Percentiles rank a stretch among this genome's conserved stretches.
Evolutionary conservation across 129 eudicot genomes (phyloP).

Genomic region (Escallonia herrerae): DNA sequence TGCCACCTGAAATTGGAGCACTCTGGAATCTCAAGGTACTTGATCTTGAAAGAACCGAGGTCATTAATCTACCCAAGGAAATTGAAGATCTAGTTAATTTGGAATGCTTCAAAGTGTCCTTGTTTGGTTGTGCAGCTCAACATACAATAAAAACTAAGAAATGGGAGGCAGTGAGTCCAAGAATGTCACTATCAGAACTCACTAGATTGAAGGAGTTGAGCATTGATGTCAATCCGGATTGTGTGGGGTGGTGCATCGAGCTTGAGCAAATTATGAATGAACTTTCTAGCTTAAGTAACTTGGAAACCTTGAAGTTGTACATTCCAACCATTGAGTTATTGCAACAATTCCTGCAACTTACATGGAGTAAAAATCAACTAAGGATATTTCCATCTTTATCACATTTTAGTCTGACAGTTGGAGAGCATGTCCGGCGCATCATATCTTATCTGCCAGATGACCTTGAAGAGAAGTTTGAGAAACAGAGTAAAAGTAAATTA

Average conservation of each 20-base stretch:
- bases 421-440: conserved; percentile 17
- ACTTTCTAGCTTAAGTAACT: conserved; percentile 11
- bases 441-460: conserved; percentile 25
- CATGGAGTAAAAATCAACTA: background rate
- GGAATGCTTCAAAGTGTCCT: conserved; percentile 20
- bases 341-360: conserved; percentile 17
- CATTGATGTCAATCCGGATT: conserved; percentile 23
- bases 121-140: conserved; percentile 19
- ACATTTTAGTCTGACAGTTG: conserved; percentile 24
- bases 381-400: conserved; percentile 9
- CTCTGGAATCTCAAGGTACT: conserved; percentile 24
- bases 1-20: conserved; percentile 29
- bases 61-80: conserved; percentile 24
- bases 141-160: conserved; percentile 2
- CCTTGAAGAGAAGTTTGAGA: conserved; percentile 18
- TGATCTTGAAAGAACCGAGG: conserved; percentile 31
- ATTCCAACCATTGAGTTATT: conserved; percentile 23
- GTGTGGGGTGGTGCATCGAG: conserved; percentile 25
- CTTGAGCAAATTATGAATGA: conserved; percentile 21
- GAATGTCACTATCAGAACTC: conserved; percentile 20
- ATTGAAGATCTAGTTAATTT: conserved; percentile 7
- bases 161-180: conserved; percentile 10
- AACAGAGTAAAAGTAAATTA: conserved; percentile 1
- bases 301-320: conserved; percentile 22
- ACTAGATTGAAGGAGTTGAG: conserved; percentile 24